Evolutionary conservation across 116 monocot species (phyloP).

Genomic region (Zostera marina): DNA sequence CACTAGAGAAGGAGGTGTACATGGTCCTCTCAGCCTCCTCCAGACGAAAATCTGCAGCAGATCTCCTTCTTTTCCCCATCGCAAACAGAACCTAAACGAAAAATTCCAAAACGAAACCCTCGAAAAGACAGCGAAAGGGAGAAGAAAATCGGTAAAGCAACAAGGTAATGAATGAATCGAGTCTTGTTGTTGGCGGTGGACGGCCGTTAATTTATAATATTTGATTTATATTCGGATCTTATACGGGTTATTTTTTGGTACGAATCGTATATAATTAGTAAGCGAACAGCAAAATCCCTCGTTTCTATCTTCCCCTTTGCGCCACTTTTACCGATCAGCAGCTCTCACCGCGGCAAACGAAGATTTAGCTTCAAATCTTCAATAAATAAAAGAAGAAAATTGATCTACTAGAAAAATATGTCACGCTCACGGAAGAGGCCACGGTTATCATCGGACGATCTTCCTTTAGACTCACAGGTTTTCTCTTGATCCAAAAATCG

Average conservation of each 20-base stretch:
- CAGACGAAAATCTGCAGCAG: slow-evolving; percentile 17
- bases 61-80: not conserved
- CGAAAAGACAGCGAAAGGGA: not conserved
- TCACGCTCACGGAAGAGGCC: slow-evolving; percentile 49
- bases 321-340: too few relatives aligned
- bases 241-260: too few relatives aligned
- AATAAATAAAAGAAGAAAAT: not conserved
- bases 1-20: slow-evolving; percentile 61
- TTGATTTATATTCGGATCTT: too few relatives aligned
- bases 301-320: too few relatives aligned
- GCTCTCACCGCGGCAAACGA: too few relatives aligned
- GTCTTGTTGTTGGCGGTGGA: too few relatives aligned
- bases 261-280: too few relatives aligned
- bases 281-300: too few relatives aligned
- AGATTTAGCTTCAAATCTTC: too few relatives aligned
- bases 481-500: not conserved
- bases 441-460: slow-evolving; percentile 43
- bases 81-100: not conserved
- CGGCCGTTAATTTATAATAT: too few relatives aligned
- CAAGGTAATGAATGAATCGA: too few relatives aligned
- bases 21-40: slow-evolving; percentile 79
- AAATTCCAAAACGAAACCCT: not conserved
- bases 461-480: slow-evolving; percentile 24
- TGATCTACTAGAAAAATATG: slow-evolving; percentile 5
- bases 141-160: too few relatives aligned